A percentile compares a stretch with the other conserved stretches of the same genome.
phyloP scores from a whole-genome alignment of 345 rosid species.

The Alliaria petiolata region DNA sequence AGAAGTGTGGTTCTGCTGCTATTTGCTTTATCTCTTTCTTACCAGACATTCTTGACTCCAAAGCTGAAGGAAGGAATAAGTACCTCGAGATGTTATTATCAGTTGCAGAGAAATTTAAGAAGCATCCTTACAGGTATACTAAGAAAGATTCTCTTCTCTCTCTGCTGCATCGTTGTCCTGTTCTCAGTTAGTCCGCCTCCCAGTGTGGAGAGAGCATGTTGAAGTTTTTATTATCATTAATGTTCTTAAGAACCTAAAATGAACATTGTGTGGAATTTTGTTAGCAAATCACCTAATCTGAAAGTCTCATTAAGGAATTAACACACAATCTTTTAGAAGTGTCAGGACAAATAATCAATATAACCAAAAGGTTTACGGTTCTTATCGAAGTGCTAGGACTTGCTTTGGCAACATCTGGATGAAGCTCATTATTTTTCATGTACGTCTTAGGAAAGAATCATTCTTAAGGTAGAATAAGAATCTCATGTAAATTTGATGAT shows the following conservation, averaged over 20 bases:
- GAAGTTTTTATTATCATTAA: background rate
- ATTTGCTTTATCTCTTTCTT: constrained; percentile 94
- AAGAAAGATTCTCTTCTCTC: background rate
- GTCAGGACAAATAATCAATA: background rate
- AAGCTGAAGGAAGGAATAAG: constrained; percentile 95
- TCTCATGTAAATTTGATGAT: background rate
- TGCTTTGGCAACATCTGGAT: background rate
- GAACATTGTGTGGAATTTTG: background rate
- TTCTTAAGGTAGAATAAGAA: background rate
- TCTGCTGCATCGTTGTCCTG: background rate
- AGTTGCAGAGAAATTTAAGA: constrained; percentile 88
- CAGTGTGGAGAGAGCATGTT: background rate
- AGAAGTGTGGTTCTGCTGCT: constrained; percentile 91
- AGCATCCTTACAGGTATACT: constrained; percentile 81
- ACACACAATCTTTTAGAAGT: background rate
- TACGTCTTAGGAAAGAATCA: background rate
- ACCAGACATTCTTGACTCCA: constrained; percentile 95
- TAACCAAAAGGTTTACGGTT: background rate
- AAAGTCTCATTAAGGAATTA: background rate
- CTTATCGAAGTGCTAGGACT: background rate
- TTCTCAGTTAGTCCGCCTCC: background rate
- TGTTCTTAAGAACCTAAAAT: background rate
- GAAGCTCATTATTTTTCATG: background rate
- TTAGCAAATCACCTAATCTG: background rate
- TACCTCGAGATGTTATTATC: constrained; percentile 71